Evolutionary conservation across 2,329 filamentous ascomycete species (phyloP).

Genomic region (Botrytis squamosa): DNA sequence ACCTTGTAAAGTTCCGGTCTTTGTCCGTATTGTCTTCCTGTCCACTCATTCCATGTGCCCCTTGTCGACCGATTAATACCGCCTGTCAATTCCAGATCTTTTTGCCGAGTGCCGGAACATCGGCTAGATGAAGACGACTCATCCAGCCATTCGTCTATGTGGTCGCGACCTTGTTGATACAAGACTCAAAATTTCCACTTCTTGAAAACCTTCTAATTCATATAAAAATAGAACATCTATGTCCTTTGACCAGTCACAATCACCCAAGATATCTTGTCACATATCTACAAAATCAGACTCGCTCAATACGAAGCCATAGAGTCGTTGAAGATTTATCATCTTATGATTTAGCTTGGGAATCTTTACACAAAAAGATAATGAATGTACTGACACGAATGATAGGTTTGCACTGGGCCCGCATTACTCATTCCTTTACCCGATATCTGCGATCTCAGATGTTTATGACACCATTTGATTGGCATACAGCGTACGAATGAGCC

Average conservation of each 20-base stretch:
- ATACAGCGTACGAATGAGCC: background rate
- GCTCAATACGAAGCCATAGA: background rate
- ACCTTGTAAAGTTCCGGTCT: background rate
- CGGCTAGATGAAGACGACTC: background rate
- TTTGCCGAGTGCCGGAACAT: background rate
- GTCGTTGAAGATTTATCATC: background rate
- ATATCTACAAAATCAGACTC: background rate
- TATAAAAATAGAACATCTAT: background rate
- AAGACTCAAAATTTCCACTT: background rate
- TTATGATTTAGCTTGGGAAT: background rate
- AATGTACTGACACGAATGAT: background rate
- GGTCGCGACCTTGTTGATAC: background rate
- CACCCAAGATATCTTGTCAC: background rate
- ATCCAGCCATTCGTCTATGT: background rate
- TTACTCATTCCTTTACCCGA: no score
- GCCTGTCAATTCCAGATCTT: background rate
- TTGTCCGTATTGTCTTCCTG: background rate
- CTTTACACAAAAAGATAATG: background rate
- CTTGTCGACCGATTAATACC: background rate
- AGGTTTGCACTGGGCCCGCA: background rate
- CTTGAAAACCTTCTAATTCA: background rate
- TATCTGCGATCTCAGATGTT: background rate
- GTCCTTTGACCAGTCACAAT: background rate
- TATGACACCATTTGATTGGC: background rate
- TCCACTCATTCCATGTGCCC: background rate